These are phyloP conservation scores for Citrullus amarus DNA, from an alignment of 306 rosid species.

Conservation along the genomic window DNA sequence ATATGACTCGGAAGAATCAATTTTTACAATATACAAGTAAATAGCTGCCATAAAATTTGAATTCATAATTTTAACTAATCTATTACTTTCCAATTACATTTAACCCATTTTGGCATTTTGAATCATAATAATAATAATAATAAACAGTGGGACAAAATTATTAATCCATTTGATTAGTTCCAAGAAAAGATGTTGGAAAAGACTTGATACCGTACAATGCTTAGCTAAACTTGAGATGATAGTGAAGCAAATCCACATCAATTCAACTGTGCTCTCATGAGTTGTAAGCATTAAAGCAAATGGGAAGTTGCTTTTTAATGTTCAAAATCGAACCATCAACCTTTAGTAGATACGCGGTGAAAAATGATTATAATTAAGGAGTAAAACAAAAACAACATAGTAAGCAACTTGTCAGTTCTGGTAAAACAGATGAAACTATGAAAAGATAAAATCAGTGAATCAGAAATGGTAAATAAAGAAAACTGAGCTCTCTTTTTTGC, in stretches of 20 bases:
- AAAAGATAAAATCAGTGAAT: not conserved
- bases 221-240: not conserved
- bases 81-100: too few species aligned
- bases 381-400: not conserved
- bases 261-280: not conserved
- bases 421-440: not conserved
- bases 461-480: not conserved
- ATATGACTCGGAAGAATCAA: not conserved
- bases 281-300: not conserved
- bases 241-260: not conserved
- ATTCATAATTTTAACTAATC: too few species aligned
- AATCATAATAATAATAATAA: not conserved
- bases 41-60: not conserved
- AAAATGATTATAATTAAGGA: not conserved
- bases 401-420: not conserved
- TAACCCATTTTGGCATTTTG: not conserved
- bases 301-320: not conserved
- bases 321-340: too few species aligned
- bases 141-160: not conserved
- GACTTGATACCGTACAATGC: not conserved
- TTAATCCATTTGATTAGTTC: not conserved
- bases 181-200: not conserved
- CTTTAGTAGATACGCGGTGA: too few species aligned
- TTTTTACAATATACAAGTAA: not conserved
- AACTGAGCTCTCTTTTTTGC: not conserved